These are phyloP conservation scores for Ustilago hordei DNA, from an alignment of 1,284 basidiomycete genomes.

Conservation along the genomic window DNA sequence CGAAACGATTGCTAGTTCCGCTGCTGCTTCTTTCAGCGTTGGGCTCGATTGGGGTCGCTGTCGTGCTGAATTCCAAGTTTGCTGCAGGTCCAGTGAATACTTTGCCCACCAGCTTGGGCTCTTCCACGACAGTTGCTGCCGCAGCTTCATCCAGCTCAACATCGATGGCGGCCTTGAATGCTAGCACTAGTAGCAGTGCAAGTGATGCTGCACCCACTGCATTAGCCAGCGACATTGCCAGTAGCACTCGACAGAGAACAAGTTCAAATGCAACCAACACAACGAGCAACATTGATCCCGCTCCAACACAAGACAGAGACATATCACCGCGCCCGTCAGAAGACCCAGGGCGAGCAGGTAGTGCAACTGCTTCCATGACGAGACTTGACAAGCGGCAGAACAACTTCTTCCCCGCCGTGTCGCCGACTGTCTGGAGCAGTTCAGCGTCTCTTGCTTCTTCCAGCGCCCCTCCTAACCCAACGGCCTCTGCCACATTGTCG, in stretches of 20 bases:
- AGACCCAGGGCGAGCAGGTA: not conserved
- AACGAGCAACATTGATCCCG: not conserved
- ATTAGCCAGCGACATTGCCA: not conserved
- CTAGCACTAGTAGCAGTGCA: not conserved
- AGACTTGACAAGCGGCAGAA: constrained; percentile 21
- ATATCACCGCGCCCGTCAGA: not conserved
- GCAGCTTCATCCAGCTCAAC: not conserved
- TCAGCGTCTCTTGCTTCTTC: not conserved
- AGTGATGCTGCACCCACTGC: not conserved
- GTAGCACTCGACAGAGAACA: not conserved
- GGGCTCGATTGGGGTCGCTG: constrained; percentile 16
- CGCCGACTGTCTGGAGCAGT: not conserved
- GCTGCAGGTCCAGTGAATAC: constrained; percentile 10
- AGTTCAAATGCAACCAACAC: not conserved
- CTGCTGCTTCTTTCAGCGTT: constrained; percentile 20
- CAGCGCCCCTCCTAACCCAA: not conserved
- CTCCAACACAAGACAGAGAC: not conserved
- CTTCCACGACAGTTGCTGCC: not conserved
- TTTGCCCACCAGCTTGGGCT: not conserved
- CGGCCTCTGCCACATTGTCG: not conserved
- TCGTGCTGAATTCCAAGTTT: constrained; percentile 36
- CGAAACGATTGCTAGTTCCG: constrained; percentile 18
- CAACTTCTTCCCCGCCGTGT: constrained; percentile 5
- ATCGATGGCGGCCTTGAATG: not conserved
- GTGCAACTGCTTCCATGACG: constrained; percentile 12